These are phyloP conservation scores for Crotalaria pallida DNA, from an alignment of 306 rosid genomes.

Conservation along the genomic window DNA sequence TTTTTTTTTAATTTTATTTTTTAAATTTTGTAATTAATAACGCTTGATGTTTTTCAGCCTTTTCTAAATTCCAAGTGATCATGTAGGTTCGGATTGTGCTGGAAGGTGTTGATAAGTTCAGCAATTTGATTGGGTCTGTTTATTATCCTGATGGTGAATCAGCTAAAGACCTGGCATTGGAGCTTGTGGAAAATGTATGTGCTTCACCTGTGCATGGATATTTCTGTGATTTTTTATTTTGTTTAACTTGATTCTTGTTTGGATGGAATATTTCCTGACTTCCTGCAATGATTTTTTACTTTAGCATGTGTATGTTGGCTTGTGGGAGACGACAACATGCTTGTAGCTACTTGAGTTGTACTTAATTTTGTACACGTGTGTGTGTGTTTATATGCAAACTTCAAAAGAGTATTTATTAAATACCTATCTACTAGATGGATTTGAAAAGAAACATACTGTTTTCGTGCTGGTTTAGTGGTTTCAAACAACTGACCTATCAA, in stretches of 20 bases:
- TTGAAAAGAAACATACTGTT: neutral
- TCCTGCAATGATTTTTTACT: neutral
- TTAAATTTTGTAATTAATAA: too few species aligned
- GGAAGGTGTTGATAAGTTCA: slow-evolving; percentile 83
- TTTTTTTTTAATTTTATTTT: too few species aligned
- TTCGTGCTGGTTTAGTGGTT: neutral
- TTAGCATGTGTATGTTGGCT: neutral
- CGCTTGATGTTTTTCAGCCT: too few species aligned
- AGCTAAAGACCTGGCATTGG: slow-evolving; percentile 74
- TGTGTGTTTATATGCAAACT: too few species aligned
- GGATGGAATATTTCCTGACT: neutral
- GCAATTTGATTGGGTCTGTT: slow-evolving; percentile 79
- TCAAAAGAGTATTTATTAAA: neutral
- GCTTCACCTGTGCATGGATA: neutral
- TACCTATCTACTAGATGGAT: neutral
- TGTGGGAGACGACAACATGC: neutral
- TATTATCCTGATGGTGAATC: slow-evolving; percentile 84
- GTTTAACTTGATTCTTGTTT: neutral
- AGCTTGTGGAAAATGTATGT: slow-evolving; percentile 74
- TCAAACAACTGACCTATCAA: neutral
- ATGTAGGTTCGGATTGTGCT: slow-evolving; percentile 73
- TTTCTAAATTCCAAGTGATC: slow-evolving; percentile 29
- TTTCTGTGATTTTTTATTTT: neutral
- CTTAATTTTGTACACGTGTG: neutral
- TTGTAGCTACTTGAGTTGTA: neutral